Base-by-base conservation (phyloP, 2,329 filamentous ascomycete genomes). In the Fusarium udum region DNA sequence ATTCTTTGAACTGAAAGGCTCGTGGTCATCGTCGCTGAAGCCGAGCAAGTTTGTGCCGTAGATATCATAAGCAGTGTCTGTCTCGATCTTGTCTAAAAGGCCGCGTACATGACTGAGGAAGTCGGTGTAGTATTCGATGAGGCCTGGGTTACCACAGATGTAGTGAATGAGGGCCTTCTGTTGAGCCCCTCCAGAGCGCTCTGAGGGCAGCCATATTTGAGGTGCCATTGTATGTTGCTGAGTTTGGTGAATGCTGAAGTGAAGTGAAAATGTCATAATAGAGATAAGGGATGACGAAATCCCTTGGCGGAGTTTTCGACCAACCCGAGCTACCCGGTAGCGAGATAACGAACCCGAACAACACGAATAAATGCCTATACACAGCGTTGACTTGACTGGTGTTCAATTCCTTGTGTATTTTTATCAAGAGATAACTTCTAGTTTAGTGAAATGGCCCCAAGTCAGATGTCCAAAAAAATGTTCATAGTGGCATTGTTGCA, bases 111-210 rank as follows among this genome's bases (percentile, higher is more conserved):
- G 84, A 1, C 83, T 83, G 16, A 95, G 84, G 80, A 94, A 95
- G 42, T 88, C 85, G 64, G 83, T 83, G 81, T 95, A 95, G 85
- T 93, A 95, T 63, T 87, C 88, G 57, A 95, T 88, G 24, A 94
- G 85, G 10, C 93, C 93, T 10, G 93, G 93, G 73, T 95, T 95
- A 26, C 93, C 93, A 34, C 92, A 89, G 45, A 95, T 86, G 81
- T 93, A 92, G 83, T 90, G 94, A 74, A 95, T 83, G 56, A 95
- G 87, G 68, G 82, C 83, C 68, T 78, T 82, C 20, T 71, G 69
- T 24, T 67, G 63, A 52, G 74, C 63, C 14, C 58, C 53, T 26
- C 72, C 71, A 32, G 67, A 67, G 55, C 73, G 71, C 31, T 65
- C 69, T 28, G 82, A 79, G 10, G 80, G 80, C 14, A 82, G 64